Conservation (phyloP, 169 alveolate genomes). For the Cryptosporidium tyzzeri region DNA sequence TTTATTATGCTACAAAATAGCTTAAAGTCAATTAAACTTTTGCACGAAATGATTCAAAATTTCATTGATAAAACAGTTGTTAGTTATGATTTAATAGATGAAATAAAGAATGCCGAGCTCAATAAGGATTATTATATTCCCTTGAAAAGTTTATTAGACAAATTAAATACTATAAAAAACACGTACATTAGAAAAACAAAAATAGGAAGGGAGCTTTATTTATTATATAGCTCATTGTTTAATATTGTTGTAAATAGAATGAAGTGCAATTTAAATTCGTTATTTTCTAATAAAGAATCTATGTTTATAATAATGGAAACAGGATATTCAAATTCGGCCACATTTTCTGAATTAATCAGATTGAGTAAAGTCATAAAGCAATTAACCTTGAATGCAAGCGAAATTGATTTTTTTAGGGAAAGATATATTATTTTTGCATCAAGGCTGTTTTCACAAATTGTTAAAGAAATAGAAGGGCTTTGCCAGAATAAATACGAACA, state of each 20-base stretch:
- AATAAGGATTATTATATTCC: neutral
- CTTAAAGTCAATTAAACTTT: neutral
- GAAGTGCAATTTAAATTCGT: neutral
- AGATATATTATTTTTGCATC: neutral
- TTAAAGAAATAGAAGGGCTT: neutral
- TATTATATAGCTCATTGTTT: slow-evolving; percentile 17
- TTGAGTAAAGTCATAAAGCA: slow-evolving; percentile 7
- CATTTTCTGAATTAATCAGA: slow-evolving; percentile 5
- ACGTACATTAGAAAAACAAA: neutral
- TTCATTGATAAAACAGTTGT: slow-evolving; percentile 8
- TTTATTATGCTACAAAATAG: slow-evolving; percentile 13
- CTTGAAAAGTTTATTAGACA: slow-evolving; percentile 7
- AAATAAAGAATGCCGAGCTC: neutral
- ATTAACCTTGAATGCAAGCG: neutral
- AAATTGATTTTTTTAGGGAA: neutral
- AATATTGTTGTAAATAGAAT: slow-evolving; percentile 9
- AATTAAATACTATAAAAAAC: neutral
- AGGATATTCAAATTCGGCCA: neutral
- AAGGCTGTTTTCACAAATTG: neutral
- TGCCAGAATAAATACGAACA: neutral
- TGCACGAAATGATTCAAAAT: neutral
- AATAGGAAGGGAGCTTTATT: slow-evolving; percentile 3
- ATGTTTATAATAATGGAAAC: neutral
- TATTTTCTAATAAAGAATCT: slow-evolving; percentile 16
- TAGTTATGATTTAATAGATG: slow-evolving; percentile 3